Percentiles rank a stretch among this genome's conserved stretches.
Evolutionary conservation across 2,329 filamentous ascomycete genomes (phyloP).

Genomic region (Drechslerella coelobrocha): DNA sequence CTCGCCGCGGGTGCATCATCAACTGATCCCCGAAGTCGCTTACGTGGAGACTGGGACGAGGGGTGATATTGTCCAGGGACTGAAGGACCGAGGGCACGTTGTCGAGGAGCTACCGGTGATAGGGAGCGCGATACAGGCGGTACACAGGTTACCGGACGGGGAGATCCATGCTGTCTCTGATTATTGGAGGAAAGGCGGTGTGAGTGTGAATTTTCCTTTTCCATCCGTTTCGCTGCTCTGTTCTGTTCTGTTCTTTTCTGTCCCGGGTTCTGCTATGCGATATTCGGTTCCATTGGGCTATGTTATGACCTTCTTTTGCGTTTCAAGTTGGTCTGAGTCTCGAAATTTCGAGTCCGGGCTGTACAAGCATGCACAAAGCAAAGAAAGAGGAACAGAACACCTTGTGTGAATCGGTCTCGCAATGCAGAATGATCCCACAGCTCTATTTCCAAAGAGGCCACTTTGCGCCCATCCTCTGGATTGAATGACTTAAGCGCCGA

Average conservation of each 20-base stretch:
- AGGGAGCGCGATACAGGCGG: conserved; percentile 53
- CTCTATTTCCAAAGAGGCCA: background rate
- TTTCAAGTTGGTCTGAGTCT: conserved; percentile 6
- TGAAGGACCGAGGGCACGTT: conserved; percentile 52
- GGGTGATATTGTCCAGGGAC: conserved; percentile 48
- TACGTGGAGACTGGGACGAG: conserved; percentile 48
- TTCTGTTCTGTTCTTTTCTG: background rate
- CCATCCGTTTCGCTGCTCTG: background rate
- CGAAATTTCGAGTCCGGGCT: background rate
- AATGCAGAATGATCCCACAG: background rate
- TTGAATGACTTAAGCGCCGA: background rate
- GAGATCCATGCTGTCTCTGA: conserved; percentile 54
- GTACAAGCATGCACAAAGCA: background rate
- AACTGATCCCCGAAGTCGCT: conserved; percentile 54
- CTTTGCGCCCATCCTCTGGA: background rate
- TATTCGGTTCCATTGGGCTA: conserved; percentile 3
- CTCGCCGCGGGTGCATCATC: conserved; percentile 54
- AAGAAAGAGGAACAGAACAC: background rate
- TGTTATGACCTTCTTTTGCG: background rate
- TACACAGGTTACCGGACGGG: conserved; percentile 47
- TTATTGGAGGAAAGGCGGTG: conserved; percentile 55
- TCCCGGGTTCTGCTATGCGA: conserved; percentile 11
- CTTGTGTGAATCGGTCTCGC: conserved; percentile 2
- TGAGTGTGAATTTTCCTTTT: conserved; percentile 36
- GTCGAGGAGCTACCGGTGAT: conserved; percentile 47